Conservation (phyloP, 2,329 filamentous ascomycete genomes). For the Colletotrichum orbiculare region DNA sequence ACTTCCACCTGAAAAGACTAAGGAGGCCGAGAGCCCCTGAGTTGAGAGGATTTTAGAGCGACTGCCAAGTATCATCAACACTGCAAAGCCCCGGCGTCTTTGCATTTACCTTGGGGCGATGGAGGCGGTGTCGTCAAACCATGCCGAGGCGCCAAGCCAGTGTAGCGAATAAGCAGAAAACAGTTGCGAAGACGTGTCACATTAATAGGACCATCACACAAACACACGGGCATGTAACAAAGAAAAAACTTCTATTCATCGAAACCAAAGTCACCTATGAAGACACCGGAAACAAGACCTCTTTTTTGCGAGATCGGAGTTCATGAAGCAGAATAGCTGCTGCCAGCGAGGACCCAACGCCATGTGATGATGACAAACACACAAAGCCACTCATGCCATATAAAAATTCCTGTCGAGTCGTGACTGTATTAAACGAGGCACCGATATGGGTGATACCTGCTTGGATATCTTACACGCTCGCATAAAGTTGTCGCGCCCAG, state of each 20-base stretch:
- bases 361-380: slow-evolving; percentile 30
- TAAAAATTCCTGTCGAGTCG: slow-evolving; percentile 27
- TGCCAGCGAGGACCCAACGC: slow-evolving; percentile 33
- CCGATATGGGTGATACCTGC: slow-evolving; percentile 6
- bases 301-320: slow-evolving; percentile 16
- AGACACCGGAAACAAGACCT: slow-evolving; percentile 14
- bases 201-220: background rate
- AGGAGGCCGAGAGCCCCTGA: background rate
- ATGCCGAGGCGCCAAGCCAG: slow-evolving; percentile 9
- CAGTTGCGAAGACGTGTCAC: background rate
- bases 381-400: slow-evolving; percentile 31
- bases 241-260: slow-evolving; percentile 27
- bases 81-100: slow-evolving; percentile 2
- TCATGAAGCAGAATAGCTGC: slow-evolving; percentile 34
- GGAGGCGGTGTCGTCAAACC: slow-evolving; percentile 1
- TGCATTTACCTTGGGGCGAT: too few species aligned
- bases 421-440: slow-evolving; percentile 34
- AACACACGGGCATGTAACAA: background rate
- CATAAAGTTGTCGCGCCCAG: slow-evolving; percentile 14
- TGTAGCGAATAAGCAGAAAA: background rate
- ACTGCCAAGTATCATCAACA: background rate
- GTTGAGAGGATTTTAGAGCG: background rate
- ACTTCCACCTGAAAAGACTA: too few species aligned
- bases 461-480: slow-evolving; percentile 35
- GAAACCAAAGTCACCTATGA: slow-evolving; percentile 17